Evolutionary conservation across 805 yeast genomes (phyloP).

Genomic region (Kregervanrija pseudodelftensis): DNA sequence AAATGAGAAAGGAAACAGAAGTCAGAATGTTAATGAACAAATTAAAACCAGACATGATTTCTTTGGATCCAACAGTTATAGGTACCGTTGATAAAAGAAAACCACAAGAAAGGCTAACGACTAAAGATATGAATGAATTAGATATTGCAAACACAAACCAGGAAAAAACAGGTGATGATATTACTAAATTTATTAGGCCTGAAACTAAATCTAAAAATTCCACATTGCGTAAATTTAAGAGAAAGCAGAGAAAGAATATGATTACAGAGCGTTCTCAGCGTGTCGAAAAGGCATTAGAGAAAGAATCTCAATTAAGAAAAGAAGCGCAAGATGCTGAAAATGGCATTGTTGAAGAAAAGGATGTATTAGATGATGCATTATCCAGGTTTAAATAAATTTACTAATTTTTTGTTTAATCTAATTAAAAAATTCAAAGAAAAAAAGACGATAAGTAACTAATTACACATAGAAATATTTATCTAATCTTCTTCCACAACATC

Average conservation of each 20-base stretch:
- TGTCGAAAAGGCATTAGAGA: slow-evolving; percentile 63
- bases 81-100: slow-evolving; percentile 79
- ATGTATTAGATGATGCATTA: slow-evolving; percentile 42
- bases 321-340: slow-evolving; percentile 36
- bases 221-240: slow-evolving; percentile 66
- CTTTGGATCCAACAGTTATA: slow-evolving; percentile 80
- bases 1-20: slow-evolving; percentile 91
- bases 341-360: slow-evolving; percentile 47
- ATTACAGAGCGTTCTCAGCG: slow-evolving; percentile 79
- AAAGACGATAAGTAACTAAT: not conserved
- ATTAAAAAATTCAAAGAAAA: not conserved
- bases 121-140: slow-evolving; percentile 46
- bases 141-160: slow-evolving; percentile 25
- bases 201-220: slow-evolving; percentile 77
- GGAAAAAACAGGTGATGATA: slow-evolving; percentile 34
- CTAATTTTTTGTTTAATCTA: not conserved
- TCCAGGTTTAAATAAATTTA: slow-evolving; percentile 36
- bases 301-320: slow-evolving; percentile 66
- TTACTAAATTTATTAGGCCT: slow-evolving; percentile 55
- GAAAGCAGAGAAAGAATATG: slow-evolving; percentile 80
- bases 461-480: no score
- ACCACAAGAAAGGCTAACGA: slow-evolving; percentile 52
- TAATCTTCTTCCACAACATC: slow-evolving; percentile 17
- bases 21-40: slow-evolving; percentile 81
- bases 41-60: slow-evolving; percentile 84